Conservation (phyloP, 345 rosid species). For the Salix suchowensis region DNA sequence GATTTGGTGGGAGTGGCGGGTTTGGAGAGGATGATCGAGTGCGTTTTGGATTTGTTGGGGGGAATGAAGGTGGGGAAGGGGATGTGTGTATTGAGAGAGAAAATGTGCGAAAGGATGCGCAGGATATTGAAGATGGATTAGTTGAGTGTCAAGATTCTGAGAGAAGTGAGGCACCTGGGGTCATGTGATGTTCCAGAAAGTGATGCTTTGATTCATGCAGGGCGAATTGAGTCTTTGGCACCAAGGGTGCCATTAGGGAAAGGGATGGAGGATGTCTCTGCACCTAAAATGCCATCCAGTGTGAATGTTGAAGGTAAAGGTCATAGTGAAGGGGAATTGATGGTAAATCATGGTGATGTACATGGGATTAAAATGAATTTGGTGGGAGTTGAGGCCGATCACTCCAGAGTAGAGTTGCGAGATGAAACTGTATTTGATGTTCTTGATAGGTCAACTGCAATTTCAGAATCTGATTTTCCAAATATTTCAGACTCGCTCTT, state of each 20-base stretch:
- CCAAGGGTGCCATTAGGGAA: conserved; percentile 35
- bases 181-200: background rate
- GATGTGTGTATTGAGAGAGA: background rate
- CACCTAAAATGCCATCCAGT: conserved; percentile 32
- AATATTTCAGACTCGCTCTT: conserved; percentile 39
- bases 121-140: background rate
- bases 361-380: conserved; percentile 14
- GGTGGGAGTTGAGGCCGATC: conserved; percentile 3
- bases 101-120: background rate
- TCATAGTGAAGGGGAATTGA: conserved; percentile 8
- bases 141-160: background rate
- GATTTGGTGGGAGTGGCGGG: no score
- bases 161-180: background rate
- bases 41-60: conserved; percentile 1
- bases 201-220: conserved; percentile 12
- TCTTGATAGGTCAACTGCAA: conserved; percentile 17
- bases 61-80: background rate
- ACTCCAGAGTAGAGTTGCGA: no score
- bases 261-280: conserved; percentile 33
- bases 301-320: conserved; percentile 20
- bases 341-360: background rate
- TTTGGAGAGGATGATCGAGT: background rate
- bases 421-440: background rate
- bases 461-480: conserved; percentile 31
- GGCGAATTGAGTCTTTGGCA: conserved; percentile 22